Evolutionary conservation across 2,329 filamentous ascomycete species (phyloP).

Genomic region (Immersiporthe knoxdaviesiana): DNA sequence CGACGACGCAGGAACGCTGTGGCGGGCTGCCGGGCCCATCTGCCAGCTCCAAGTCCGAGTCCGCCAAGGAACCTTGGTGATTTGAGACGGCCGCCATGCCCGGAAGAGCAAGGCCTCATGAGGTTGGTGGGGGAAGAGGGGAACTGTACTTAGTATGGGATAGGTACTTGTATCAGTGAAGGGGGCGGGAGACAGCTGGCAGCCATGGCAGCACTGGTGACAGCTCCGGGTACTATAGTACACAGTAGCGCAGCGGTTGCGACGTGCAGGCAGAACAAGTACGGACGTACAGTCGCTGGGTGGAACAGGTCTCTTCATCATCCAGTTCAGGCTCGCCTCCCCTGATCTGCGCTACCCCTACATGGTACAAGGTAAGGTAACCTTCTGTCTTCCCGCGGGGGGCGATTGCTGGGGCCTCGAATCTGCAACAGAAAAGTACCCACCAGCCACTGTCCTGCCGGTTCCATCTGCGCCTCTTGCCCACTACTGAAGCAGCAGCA

Average conservation of each 20-base stretch:
- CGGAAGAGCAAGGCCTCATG: slow-evolving; percentile 1
- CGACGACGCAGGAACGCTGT: background rate
- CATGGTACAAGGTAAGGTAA: background rate
- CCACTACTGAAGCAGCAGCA: slow-evolving; percentile 2
- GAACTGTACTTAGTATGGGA: no score
- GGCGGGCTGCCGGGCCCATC: slow-evolving; percentile 11
- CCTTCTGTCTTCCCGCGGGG: background rate
- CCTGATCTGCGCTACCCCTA: slow-evolving; percentile 14
- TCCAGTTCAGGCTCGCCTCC: slow-evolving; percentile 4
- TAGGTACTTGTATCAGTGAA: no score
- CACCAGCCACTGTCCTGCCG: slow-evolving; percentile 11
- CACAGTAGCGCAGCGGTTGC: background rate
- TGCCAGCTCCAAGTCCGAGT: slow-evolving; percentile 5
- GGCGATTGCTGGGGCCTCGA: slow-evolving; percentile 3
- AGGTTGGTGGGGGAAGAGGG: background rate
- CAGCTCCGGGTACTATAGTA: background rate
- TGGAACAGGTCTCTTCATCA: background rate
- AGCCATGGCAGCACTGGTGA: background rate
- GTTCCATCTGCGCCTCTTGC: slow-evolving; percentile 5
- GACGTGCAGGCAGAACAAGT: background rate
- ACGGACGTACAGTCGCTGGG: no score
- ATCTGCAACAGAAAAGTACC: slow-evolving; percentile 18
- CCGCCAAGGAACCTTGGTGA: background rate
- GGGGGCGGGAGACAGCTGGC: background rate
- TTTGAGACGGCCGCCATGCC: slow-evolving; percentile 10